A percentile compares a stretch with the other conserved stretches of the same genome.
Conservation (phyloP, 2,329 filamentous ascomycete species). For the Verticillium nubilum region DNA sequence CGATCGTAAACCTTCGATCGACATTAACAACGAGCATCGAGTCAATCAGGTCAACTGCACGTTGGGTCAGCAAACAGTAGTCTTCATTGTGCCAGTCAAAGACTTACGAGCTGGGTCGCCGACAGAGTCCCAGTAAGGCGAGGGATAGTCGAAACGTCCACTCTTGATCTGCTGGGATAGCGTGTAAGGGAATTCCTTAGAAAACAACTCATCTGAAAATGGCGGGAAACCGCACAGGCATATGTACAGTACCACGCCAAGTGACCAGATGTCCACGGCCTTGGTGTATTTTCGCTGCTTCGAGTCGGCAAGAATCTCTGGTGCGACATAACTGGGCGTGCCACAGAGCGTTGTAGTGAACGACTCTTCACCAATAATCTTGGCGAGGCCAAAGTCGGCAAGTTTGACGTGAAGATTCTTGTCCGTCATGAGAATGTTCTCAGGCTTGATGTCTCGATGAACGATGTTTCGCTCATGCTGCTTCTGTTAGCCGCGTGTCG, state of each 20-base stretch:
- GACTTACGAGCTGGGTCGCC: slow-evolving; percentile 69
- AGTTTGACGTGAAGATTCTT: slow-evolving; percentile 83
- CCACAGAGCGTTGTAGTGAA: slow-evolving; percentile 96
- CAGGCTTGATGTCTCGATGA: slow-evolving; percentile 95
- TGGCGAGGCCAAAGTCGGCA: slow-evolving; percentile 93
- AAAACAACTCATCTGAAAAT: slow-evolving; percentile 90
- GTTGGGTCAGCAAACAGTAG: slow-evolving; percentile 1
- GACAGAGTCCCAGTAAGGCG: slow-evolving; percentile 90
- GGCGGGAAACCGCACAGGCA: slow-evolving; percentile 95
- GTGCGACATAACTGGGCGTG: slow-evolving; percentile 95
- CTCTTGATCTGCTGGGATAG: slow-evolving; percentile 85
- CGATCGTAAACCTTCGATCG: slow-evolving; percentile 76
- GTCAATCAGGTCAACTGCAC: slow-evolving; percentile 79
- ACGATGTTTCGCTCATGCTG: slow-evolving; percentile 97
- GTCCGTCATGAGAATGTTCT: slow-evolving; percentile 88
- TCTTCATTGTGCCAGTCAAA: neutral
- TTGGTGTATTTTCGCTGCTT: slow-evolving; percentile 85
- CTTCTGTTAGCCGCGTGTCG: slow-evolving; percentile 18
- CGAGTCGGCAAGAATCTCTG: slow-evolving; percentile 83
- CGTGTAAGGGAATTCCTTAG: slow-evolving; percentile 74
- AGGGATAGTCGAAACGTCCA: slow-evolving; percentile 89
- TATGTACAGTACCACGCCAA: slow-evolving; percentile 97
- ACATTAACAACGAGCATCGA: slow-evolving; percentile 88
- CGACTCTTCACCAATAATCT: slow-evolving; percentile 97
- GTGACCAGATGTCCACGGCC: slow-evolving; percentile 92